Evolutionary conservation across 2,329 filamentous ascomycete species (phyloP).

Genomic region (Pseudocercospora fuligena): DNA sequence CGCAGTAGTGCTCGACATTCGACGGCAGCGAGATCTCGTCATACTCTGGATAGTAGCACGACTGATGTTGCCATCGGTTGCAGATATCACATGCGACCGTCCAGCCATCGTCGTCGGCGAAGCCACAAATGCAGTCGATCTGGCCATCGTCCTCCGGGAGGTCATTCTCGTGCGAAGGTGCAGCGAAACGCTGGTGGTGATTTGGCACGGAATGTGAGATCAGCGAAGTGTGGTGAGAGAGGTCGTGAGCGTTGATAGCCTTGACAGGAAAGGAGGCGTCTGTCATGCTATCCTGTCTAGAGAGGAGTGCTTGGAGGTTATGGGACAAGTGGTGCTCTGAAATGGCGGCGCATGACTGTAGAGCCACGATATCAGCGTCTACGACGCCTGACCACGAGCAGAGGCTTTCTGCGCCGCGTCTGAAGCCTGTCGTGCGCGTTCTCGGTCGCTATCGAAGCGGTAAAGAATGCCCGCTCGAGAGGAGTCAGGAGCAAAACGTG

Average conservation of each 20-base stretch:
- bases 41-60: constrained; percentile 86
- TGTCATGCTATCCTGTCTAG: constrained; percentile 46
- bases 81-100: constrained; percentile 96
- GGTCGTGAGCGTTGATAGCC: constrained; percentile 40
- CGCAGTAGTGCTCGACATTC: constrained; percentile 74
- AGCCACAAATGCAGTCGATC: constrained; percentile 97
- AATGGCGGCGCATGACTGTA: constrained; percentile 44
- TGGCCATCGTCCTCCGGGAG: constrained; percentile 81
- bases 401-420: constrained; percentile 19
- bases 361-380: constrained; percentile 30
- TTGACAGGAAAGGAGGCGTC: constrained; percentile 40
- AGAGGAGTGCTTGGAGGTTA: constrained; percentile 36
- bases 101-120: constrained; percentile 92
- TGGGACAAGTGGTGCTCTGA: constrained; percentile 36
- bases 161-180: constrained; percentile 22
- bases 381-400: constrained; percentile 21
- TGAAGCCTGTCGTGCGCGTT: constrained; percentile 23
- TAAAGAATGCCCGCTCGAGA: constrained; percentile 21
- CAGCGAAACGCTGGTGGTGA: constrained; percentile 31
- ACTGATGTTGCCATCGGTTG: constrained; percentile 97
- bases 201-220: constrained; percentile 37
- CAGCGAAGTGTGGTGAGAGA: constrained; percentile 28
- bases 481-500: constrained; percentile 23
- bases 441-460: constrained; percentile 13
- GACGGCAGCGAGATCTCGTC: constrained; percentile 66